phyloP scores from a whole-genome alignment of 169 alveolate species.

The Eimeria brunetti region DNA sequence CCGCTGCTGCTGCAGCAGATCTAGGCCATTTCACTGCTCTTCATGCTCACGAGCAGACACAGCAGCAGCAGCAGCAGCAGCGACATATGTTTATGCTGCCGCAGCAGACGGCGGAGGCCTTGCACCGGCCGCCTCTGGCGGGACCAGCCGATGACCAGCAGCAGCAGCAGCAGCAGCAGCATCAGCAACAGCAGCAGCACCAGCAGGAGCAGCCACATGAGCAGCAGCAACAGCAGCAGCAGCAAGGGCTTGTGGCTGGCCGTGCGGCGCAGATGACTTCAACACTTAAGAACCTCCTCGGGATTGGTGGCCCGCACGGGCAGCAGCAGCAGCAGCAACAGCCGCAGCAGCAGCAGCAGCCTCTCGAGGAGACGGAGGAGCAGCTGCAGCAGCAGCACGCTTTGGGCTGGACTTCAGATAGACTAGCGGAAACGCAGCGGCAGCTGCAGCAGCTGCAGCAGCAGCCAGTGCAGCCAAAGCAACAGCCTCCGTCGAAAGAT shows the following conservation, averaged over 20 bases:
- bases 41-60: conserved; percentile 8
- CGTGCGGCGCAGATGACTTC: conserved; percentile 65
- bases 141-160: conserved; percentile 1
- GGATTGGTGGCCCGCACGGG: conserved; percentile 44
- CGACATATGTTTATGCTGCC: conserved; percentile 6
- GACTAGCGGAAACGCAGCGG: conserved; percentile 39
- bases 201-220: background rate
- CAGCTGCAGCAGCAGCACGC: conserved; percentile 26
- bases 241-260: background rate
- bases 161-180: conserved; percentile 7
- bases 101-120: conserved; percentile 37
- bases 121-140: conserved; percentile 15
- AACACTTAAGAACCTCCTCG: conserved; percentile 49
- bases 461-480: conserved; percentile 1
- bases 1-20: conserved; percentile 17
- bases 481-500: background rate
- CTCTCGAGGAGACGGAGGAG: background rate
- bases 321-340: conserved; percentile 46
- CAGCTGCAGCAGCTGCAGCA: conserved; percentile 57
- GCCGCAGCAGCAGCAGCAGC: conserved; percentile 41
- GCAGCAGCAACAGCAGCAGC: conserved; percentile 48
- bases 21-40: conserved; percentile 5
- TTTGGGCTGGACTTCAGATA: background rate
- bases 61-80: conserved; percentile 43
- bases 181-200: background rate